Conservation (phyloP, 202 grass and related monocot genomes). For the Dendrocalamus latiflorus region DNA sequence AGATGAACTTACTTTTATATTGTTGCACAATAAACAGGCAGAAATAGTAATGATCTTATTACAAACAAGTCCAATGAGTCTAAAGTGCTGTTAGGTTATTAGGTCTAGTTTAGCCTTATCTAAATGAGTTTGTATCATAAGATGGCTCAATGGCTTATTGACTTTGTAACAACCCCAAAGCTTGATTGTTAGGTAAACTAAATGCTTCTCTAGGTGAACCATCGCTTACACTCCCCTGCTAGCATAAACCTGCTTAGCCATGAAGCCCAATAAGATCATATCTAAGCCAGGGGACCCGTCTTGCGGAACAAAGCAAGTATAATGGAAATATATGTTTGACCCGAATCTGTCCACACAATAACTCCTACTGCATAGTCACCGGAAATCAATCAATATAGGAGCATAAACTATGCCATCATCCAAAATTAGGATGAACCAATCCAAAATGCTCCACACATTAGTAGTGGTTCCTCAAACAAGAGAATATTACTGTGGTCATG, state of each 20-base stretch:
- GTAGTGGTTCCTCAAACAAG: not conserved
- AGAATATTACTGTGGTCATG: not conserved
- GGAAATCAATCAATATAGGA: constrained; percentile 45
- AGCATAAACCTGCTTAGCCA: not conserved
- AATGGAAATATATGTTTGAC: constrained; percentile 38
- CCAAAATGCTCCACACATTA: constrained; percentile 33
- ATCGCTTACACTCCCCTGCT: not conserved
- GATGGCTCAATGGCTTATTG: not conserved
- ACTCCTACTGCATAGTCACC: constrained; percentile 50
- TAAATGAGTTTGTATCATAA: not conserved
- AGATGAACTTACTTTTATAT: not conserved
- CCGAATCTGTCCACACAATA: constrained; percentile 65
- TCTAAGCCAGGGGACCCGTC: not conserved
- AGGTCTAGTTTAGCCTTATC: not conserved
- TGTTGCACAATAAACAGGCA: not conserved
- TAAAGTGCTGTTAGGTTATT: not conserved
- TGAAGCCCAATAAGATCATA: not conserved
- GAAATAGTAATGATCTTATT: not conserved
- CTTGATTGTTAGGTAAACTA: not conserved
- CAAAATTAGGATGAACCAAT: constrained; percentile 51
- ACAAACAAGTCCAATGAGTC: not conserved
- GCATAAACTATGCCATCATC: constrained; percentile 54
- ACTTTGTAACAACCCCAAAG: not conserved
- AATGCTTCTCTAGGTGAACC: not conserved
- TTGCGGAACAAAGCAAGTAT: not conserved